Base-by-base conservation (phyloP, 1,139 yeast genomes). In the Pichia sp. region DNA sequence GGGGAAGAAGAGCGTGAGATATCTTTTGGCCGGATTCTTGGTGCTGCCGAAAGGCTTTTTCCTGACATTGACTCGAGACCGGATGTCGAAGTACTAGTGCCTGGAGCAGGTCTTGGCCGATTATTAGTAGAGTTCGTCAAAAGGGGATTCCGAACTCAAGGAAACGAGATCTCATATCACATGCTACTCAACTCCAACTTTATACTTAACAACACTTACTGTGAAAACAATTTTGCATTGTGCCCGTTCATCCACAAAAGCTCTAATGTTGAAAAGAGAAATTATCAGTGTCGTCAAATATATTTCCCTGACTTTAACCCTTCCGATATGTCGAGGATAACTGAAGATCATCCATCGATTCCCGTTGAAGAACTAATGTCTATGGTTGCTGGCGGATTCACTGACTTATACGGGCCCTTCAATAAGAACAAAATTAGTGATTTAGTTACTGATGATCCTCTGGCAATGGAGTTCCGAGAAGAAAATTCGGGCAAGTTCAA, bases 41-140 rank as follows among this genome's bases (percentile, higher is more conserved):
- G 63, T 0, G 81, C 75, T 43, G 68, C 87, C 43, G 77, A 74
- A 30, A 51, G 48, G 1, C 52, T 71, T 34, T 81, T 68, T 59
- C 86, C 87, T 0, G 72, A 69, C 19, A 60, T 68, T 52, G n/a
- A 63, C 1, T 56, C 67, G 0, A 66, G 87, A 42, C 75, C 70
- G 23, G 53, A 72, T 13, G 62, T 79, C 2, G 74, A 76, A 47
- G 75, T 88, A 0, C 72, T 90, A 38, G 83, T 85, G 1, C 96
- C 97, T 0, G 97, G 97, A 0, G 83, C 90, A 58, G 97, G 97
- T 0, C 72, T 88, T 19, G 97, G 95, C 0, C 69, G 96, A 53
- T 68, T 89, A 57, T 87, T 89, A n/a, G 77, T 80, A 54, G 96
- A 90, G 51, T 71, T 88, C 52, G 89, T 88, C 1, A 69, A 67